A percentile compares a stretch with the other conserved stretches of the same genome.
Evolutionary conservation across 495 filamentous ascomycete genomes (phyloP).

Genomic region (Neurospora tetraspora): DNA sequence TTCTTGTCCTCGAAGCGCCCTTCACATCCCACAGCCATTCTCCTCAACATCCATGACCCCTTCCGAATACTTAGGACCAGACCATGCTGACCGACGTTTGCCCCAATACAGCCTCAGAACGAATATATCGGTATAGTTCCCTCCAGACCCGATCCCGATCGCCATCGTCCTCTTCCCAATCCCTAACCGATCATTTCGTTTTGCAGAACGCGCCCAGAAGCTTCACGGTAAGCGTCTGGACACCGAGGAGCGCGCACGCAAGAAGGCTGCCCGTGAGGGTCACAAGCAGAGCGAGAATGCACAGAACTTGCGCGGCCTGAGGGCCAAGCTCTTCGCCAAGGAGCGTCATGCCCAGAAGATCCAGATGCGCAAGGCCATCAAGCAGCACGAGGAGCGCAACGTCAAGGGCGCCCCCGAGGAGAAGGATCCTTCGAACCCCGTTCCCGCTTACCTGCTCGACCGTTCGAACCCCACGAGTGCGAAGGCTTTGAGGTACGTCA

Average conservation of each 20-base stretch:
- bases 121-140: conserved; percentile 64
- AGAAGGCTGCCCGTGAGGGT: conserved; percentile 75
- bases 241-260: conserved; percentile 83
- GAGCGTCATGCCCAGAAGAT: conserved; percentile 96
- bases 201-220: conserved; percentile 21
- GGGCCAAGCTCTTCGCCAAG: conserved; percentile 91
- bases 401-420: conserved; percentile 79
- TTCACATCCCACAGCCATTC: conserved; percentile 9
- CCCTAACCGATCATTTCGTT: conserved; percentile 1
- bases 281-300: conserved; percentile 80
- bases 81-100: conserved; percentile 1
- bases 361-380: conserved; percentile 96
- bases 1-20: background rate
- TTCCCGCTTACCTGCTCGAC: conserved; percentile 87
- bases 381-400: conserved; percentile 86
- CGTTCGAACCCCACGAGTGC: conserved; percentile 75
- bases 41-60: background rate
- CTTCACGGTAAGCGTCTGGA: conserved; percentile 56
- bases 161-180: background rate
- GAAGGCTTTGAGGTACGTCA: conserved; percentile 69
- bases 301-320: conserved; percentile 81
- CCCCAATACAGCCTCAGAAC: conserved; percentile 64
- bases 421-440: conserved; percentile 59
- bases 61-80: background rate
- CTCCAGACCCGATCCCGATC: background rate